Conservation (phyloP, 805 yeast genomes). For the Nakazawaea holstii region DNA sequence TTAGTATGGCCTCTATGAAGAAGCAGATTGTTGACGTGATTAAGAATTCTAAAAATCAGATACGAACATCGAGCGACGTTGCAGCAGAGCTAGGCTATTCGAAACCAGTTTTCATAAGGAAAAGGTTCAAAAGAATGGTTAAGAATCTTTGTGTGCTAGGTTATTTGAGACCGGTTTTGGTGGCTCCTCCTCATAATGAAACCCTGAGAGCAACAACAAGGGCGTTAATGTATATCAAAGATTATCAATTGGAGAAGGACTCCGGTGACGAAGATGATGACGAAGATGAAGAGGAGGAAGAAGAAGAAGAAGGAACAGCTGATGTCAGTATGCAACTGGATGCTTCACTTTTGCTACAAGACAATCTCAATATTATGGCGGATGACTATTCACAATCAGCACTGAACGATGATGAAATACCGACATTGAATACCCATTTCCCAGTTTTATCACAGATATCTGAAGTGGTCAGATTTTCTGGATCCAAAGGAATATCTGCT, state of each 20-base stretch:
- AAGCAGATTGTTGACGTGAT: conserved; percentile 40
- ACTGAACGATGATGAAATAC: conserved; percentile 26
- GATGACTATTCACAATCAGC: neutral
- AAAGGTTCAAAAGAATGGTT: conserved; percentile 37
- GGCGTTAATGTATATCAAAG: conserved; percentile 38
- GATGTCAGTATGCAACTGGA: conserved; percentile 11
- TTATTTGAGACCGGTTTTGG: conserved; percentile 45
- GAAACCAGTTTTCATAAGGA: conserved; percentile 25
- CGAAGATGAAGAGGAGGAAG: conserved; percentile 22
- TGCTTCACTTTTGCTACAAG: neutral
- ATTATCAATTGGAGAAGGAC: conserved; percentile 24
- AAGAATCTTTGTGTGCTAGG: conserved; percentile 39
- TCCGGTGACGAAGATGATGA: conserved; percentile 20
- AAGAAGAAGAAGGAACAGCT: conserved; percentile 24
- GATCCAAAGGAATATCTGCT: conserved; percentile 51
- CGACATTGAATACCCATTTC: conserved; percentile 45
- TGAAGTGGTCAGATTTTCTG: conserved; percentile 36
- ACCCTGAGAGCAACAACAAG: conserved; percentile 35
- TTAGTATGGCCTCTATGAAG: conserved; percentile 14
- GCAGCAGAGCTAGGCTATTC: conserved; percentile 53
- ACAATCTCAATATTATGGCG: neutral
- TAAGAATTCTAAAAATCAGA: conserved; percentile 52
- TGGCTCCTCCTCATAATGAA: conserved; percentile 22
- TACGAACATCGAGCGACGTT: conserved; percentile 57
- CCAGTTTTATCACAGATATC: conserved; percentile 64